Evolutionary conservation across 768 basidiomycete species (phyloP).

Genomic region (Rhizopogon salebrosus): DNA sequence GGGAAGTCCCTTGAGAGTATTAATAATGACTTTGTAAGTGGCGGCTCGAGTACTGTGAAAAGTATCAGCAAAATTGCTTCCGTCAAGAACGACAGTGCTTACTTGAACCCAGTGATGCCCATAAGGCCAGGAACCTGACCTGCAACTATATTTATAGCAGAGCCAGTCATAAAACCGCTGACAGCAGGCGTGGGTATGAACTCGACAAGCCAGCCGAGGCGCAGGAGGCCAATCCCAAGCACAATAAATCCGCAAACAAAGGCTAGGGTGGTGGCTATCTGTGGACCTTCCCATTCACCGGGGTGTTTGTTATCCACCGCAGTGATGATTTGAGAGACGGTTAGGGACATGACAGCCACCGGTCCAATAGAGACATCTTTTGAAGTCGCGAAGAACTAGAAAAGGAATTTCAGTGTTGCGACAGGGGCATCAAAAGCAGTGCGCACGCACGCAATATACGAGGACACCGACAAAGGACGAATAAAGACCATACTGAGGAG

Average conservation of each 20-base stretch:
- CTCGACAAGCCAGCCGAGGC: constrained; percentile 92
- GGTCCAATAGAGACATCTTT: constrained; percentile 99
- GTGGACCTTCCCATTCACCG: constrained; percentile 54
- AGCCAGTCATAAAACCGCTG: constrained; percentile 94
- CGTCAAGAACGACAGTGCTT: constrained; percentile 19
- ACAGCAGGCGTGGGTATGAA: constrained; percentile 87
- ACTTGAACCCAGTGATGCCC: constrained; percentile 85
- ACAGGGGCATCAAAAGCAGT: neutral
- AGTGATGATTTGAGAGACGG: constrained; percentile 75
- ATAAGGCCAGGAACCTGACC: constrained; percentile 88
- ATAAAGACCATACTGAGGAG: constrained; percentile 87
- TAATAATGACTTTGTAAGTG: constrained; percentile 86
- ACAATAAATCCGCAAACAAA: constrained; percentile 90
- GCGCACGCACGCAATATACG: constrained; percentile 66
- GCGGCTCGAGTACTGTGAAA: constrained; percentile 70
- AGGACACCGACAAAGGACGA: constrained; percentile 88
- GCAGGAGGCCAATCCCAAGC: constrained; percentile 81
- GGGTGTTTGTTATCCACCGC: constrained; percentile 52
- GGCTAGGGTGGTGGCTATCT: constrained; percentile 81
- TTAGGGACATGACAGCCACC: constrained; percentile 96
- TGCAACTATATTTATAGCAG: constrained; percentile 86
- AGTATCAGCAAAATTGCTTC: constrained; percentile 3
- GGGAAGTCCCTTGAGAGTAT: constrained; percentile 82
- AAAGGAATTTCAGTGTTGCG: neutral
- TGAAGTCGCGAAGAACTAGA: constrained; percentile 88